Evolutionary conservation across 176 grass and related monocot genomes (phyloP), one percentile per base, ranked within the genome.

Genomic region (Saccharum officinarum): DNA sequence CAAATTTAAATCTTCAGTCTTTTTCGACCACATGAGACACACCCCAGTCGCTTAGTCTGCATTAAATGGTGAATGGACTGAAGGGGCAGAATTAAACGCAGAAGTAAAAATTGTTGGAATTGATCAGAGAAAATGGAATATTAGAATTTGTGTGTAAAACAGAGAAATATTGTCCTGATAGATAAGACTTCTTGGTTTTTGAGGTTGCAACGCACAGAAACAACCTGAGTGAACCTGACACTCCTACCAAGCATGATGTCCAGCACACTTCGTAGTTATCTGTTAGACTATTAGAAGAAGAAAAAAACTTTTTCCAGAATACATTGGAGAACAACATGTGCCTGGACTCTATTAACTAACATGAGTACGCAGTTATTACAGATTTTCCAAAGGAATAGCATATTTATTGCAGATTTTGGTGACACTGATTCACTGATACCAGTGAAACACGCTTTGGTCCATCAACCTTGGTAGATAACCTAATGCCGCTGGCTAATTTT

Each of bases 151-250:
- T 18, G 50, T 41, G 73, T 31, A 77, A 76, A 88, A 17, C 64
- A 62, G 10, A 74, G 57, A 65, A 88, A 83, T 71, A 54, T 2
- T 72, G n/a, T 78, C 40, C 25, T 44, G 16, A 75, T 74, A 36
- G 34, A 44, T 16, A 12, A 78, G 1, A 40, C 50, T 66, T 67
- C 31, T 78, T 78, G 40, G 66, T 26, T 65, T 71, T 41, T 7
- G n/a, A n/a, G 36, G 71, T 54, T 50, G 13, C 3, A 30, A 34
- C 52, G 7, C 16, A 16, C 40, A 11, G 42, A 83, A 78, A 66
- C 42, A 78, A 79, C 34, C 55, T 79, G 54, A 68, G 54, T 55
- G 74, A 23, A 25, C 18, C 65, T 31, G 31, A 12, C 5, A 66
- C 12, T 79, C 10, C 75, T 66, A 25, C 44, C 67, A 73, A 57